Evolutionary conservation across 2,329 filamentous ascomycete species (phyloP), one percentile per base, ranked within the genome.

Genomic region (Emericellopsis cladophorae): DNA sequence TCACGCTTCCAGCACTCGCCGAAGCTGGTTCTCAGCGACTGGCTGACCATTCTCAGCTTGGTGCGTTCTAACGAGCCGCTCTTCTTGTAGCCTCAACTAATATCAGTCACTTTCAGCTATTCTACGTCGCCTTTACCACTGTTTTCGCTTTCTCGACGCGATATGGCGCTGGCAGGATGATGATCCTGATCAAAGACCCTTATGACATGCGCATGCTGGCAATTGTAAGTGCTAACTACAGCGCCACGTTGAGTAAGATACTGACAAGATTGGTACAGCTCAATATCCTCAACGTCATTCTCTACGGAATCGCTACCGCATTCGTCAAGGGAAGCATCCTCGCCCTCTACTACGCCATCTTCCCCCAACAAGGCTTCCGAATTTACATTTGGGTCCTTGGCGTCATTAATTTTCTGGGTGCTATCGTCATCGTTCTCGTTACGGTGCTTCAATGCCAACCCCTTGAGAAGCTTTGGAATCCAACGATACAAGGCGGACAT

Each of bases 121-220:
- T 44, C 4, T 44, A 42, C 11, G 18, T 44, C 7, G 42, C 22
- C 2, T 44, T 44, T 12, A 39, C 34, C 42, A 29, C 40, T 44
- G 24, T 26, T 18, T 44, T 44, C 18, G 40, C 42, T 24, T 24
- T 44, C 7, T 44, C 42, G 14, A 44, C 42, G 4, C 16, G 18
- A 24, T 44, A 44, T 36, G 40, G 42, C 31, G 42, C 42, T 12
- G 42, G 42, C 1, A 42, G 40, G 37, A 40, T 41, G 7, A 34
- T 37, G 16, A 42, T 42, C 31, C 42, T 44, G 35, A 34, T 42
- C n/a, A 44, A 31, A 7, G 42, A 44, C 18, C 40, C 39, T 15
- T 40, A 9, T 24, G 36, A 41, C 9, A 37, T 41, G 31, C 42
- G 42, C 42, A 42, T 44, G 40, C 22, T 44, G 26, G 36, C 42